Evolutionary conservation across 495 filamentous ascomycete genomes (phyloP), one percentile per base, ranked within the genome.

Genomic region (Aspergillus haitiensis): DNA sequence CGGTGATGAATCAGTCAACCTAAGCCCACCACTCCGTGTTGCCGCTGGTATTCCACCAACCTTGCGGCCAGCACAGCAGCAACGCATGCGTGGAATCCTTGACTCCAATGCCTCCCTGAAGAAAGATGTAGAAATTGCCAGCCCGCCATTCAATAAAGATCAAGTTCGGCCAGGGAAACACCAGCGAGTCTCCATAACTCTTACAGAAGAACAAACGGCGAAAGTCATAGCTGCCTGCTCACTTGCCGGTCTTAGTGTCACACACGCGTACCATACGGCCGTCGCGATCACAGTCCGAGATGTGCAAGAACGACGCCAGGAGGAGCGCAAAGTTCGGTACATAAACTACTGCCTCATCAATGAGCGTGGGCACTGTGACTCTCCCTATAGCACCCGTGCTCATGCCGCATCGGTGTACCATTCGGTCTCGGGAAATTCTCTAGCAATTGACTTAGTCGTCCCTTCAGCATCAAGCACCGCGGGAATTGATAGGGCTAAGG

Each of bases 261-360:
- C 66, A 1, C 68, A 68, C 55, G 68, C 61, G 7, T 71, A 71
- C 46, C 68, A 71, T 51, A 58, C 68, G 1, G 66, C 62, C 12
- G 61, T 66, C 36, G 64, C 64, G 5, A 36, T 66, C 13, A 16
- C 40, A 8, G 54, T 64, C 15, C 33, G 64, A 0, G 69, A 66
- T 37, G 11, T 62, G 7, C 67, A 64, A 34, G 51, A 62, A 7
- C 35, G 55, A 32, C 6, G 37, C 2, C 13, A 16, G 0, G 13
- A 52, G 2, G 51, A 64, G 52, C 54, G 69, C 8, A 57, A 9
- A 7, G 63, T 70, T 2, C 59, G 64, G 13, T 70, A 67, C 45
- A 59, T 67, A 36, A 69, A 52, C 48, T 68, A 68, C 55, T 55
- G 58, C 12, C 54, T 69, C 1, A 66, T 71, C 40, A 71, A 71